Evolutionary conservation across 2,329 filamentous ascomycete genomes (phyloP).

Genomic region (Colletotrichum viniferum): DNA sequence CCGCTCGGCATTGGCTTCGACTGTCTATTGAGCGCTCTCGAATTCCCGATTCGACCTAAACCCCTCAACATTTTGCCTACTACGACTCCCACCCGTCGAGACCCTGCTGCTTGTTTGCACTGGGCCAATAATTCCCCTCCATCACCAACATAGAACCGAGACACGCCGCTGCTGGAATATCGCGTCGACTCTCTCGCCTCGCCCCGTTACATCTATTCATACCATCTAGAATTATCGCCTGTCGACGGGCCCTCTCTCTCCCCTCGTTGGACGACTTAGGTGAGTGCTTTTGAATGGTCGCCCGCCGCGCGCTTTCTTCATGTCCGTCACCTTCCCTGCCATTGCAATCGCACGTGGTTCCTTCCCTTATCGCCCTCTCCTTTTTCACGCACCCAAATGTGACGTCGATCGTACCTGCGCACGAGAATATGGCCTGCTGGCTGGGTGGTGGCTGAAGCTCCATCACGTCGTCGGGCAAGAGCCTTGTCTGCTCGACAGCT

Average conservation of each 20-base stretch:
- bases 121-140: neutral
- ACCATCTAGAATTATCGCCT: neutral
- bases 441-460: neutral
- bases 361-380: neutral
- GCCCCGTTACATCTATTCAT: neutral
- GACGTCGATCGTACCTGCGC: slow-evolving; percentile 3
- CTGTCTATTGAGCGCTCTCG: neutral
- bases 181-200: neutral
- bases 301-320: neutral
- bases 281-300: neutral
- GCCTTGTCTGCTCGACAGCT: neutral
- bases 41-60: neutral
- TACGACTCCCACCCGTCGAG: neutral
- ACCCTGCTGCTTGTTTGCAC: neutral
- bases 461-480: neutral
- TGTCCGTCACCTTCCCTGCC: neutral
- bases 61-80: neutral
- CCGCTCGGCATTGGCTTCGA: neutral
- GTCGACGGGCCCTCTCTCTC: neutral
- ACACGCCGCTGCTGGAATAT: neutral
- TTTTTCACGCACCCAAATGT: neutral
- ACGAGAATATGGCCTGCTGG: neutral
- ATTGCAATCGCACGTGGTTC: neutral
- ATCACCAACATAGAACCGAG: neutral
- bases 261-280: slow-evolving; percentile 2